Evolutionary conservation across 2,329 filamentous ascomycete species (phyloP).

Genomic region (Magnaporthiopsis poae): DNA sequence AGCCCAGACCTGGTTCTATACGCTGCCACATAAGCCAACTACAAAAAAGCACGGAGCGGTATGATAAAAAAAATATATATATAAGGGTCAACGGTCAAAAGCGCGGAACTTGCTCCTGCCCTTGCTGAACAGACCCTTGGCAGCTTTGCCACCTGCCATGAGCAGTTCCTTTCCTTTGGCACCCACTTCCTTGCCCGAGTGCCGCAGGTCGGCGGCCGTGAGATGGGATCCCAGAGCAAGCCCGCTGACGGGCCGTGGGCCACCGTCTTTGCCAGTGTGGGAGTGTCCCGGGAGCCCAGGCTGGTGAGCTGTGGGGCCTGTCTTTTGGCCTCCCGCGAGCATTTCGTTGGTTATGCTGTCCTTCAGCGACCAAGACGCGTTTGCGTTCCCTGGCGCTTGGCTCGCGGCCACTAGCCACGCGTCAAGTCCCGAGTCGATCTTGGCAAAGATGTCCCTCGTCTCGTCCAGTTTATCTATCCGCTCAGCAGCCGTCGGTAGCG

Average conservation of each 20-base stretch:
- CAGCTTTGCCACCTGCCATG: slow-evolving; percentile 76
- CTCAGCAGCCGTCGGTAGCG: slow-evolving; percentile 53
- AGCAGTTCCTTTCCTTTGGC: slow-evolving; percentile 82
- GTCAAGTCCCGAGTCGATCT: slow-evolving; percentile 64
- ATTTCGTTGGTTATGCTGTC: slow-evolving; percentile 10
- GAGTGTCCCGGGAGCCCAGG: slow-evolving; percentile 8
- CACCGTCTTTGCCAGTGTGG: slow-evolving; percentile 21
- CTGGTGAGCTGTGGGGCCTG: slow-evolving; percentile 9
- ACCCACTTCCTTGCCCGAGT: slow-evolving; percentile 56
- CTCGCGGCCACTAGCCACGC: slow-evolving; percentile 43
- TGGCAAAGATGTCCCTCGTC: slow-evolving; percentile 59
- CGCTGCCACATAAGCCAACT: background rate
- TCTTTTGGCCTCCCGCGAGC: slow-evolving; percentile 1
- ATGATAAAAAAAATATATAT: background rate
- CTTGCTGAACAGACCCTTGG: slow-evolving; percentile 84
- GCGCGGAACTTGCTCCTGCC: slow-evolving; percentile 71
- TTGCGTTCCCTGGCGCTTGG: slow-evolving; percentile 37
- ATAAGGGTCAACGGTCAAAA: background rate
- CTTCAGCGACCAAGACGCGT: slow-evolving; percentile 24
- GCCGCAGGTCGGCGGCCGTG: slow-evolving; percentile 35
- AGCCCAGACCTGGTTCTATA: background rate
- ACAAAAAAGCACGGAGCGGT: background rate
- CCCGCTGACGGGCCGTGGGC: slow-evolving; percentile 25
- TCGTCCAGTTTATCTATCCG: slow-evolving; percentile 66
- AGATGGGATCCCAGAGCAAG: slow-evolving; percentile 30